Conservation (phyloP, 2,329 filamentous ascomycete genomes). For the Davidsoniella eucalypti region DNA sequence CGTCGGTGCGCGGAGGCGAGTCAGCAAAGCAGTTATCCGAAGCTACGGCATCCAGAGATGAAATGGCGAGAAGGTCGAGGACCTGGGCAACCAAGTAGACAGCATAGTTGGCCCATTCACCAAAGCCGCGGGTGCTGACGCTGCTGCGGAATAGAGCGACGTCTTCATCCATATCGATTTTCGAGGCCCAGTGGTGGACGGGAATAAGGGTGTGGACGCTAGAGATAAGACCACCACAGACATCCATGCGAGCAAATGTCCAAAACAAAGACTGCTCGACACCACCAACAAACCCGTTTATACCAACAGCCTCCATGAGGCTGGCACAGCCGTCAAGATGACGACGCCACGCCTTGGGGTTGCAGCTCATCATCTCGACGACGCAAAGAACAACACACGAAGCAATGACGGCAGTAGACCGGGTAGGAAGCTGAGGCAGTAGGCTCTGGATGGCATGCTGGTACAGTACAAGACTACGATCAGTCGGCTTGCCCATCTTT, state of each 20-base stretch:
- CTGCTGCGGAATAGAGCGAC: constrained; percentile 21
- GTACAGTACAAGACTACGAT: constrained; percentile 28
- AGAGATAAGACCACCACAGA: constrained; percentile 35
- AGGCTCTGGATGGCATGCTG: constrained; percentile 34
- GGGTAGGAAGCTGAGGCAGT: constrained; percentile 29
- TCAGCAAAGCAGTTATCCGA: constrained; percentile 8
- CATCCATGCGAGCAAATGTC: constrained; percentile 38
- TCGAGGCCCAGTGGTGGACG: constrained; percentile 28
- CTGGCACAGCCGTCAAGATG: constrained; percentile 36
- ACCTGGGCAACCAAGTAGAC: constrained; percentile 32
- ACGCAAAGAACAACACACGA: constrained; percentile 37
- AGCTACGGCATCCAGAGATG: constrained; percentile 11
- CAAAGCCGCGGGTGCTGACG: constrained; percentile 19
- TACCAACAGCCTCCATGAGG: constrained; percentile 31
- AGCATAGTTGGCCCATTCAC: constrained; percentile 33
- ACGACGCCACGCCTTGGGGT: constrained; percentile 31
- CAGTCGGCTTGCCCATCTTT: constrained; percentile 17
- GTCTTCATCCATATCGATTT: constrained; percentile 18
- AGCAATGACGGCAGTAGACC: constrained; percentile 32
- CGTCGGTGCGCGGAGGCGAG: constrained; percentile 14
- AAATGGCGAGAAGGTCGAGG: constrained; percentile 22
- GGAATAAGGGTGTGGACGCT: constrained; percentile 33
- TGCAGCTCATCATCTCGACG: constrained; percentile 35
- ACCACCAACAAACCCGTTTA: constrained; percentile 33
- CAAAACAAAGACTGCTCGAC: constrained; percentile 35